Evolutionary conservation across 2,329 filamentous ascomycete genomes (phyloP), one percentile per base, ranked within the genome.

Genomic region (Proliferodiscus dingleyae): DNA sequence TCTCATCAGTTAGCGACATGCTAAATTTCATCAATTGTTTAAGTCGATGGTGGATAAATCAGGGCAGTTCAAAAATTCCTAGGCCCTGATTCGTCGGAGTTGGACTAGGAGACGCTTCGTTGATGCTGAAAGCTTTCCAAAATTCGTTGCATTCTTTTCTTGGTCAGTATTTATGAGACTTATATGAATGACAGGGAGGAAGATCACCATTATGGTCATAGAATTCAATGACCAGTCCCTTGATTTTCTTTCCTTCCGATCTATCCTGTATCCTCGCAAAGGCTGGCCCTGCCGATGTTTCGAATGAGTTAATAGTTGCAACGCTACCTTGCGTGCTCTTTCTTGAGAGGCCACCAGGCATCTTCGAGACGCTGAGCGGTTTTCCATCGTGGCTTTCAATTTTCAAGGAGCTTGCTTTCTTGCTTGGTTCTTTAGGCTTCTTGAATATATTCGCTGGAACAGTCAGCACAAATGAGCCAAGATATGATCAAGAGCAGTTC

Each of bases 161-260:
- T 24, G 19, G 3, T 36, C 2, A 30, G 23, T 11, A 40, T 36
- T n/a, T 37, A n/a, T 26, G 15, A 10, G 7, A 16, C 21, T 2
- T 33, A n/a, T 37, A 33, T 5, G n/a, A 29, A 23, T 22, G 4
- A 41, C 45, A 13, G n/a, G n/a, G n/a, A n/a, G n/a, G n/a, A n/a
- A n/a, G n/a, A n/a, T n/a, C 43, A 53, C 51, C 47, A 37, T 22
- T 24, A 33, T 30, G 18, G 33, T 51, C 47, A 42, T 49, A 46
- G 36, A 56, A 56, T 9, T 56, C 51, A 24, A 56, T 28, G 8
- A 46, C 28, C 26, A 56, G 32, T 11, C 51, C 53, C 21, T 40
- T 52, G 2, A 56, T 44, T 28, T 37, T 41, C 18, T 41, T 37
- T 10, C 19, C 22, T 2, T 13, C 13, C 13, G 32, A 21, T 13